Evolutionary conservation across 1,284 basidiomycete genomes (phyloP), one percentile per base, ranked within the genome.

Genomic region (Earliella scabrosa): DNA sequence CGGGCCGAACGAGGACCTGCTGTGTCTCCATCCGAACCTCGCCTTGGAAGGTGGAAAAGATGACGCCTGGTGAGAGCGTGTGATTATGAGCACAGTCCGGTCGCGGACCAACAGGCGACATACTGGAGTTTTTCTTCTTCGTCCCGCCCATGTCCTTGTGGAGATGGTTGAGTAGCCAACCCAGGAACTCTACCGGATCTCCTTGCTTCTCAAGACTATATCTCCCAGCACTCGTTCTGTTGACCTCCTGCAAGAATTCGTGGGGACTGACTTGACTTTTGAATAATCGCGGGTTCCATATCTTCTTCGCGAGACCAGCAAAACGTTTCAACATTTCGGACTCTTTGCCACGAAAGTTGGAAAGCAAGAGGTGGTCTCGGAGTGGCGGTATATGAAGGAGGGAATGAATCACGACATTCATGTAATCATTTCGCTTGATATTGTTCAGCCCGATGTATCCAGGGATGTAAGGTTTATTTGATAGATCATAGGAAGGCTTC

Each of bases 201-300:
- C 95, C 94, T 75, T 96, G 93, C 69, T 93, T 84, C 63, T 96
- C 96, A 61, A 97, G 82, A 64, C 90, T 88, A 75, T 96, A 99
- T 73, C 93, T 94, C 14, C 95, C 93, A 29, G 79, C 82, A 67
- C 92, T 95, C 31, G 89, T 88, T 60, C 92, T 84, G 60, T 90
- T 88, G 44, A 99, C 95, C 75, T 99, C 97, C 74, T 99, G 97
- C 59, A 98, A 75, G 71, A 99, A 96, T 73, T 99, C 97, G 74
- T 99, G 97, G 9, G 97, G 97, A 63, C 91, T 94, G 61, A 98
- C 95, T 81, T 99, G 97, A 54, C 92, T 90, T 74, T 99, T 99
- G 86, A 99, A 98, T 53, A 97, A 75, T 45, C 88, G 80, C 5
- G 94, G 92, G 73, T 98, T 99, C 97, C 97, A 99, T 24, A 98